A percentile compares a stretch with the other conserved stretches of the same genome.
These are phyloP conservation scores for Rhinocladiella mackenziei DNA, from an alignment of 2,329 filamentous ascomycete genomes.

Conservation along the genomic window DNA sequence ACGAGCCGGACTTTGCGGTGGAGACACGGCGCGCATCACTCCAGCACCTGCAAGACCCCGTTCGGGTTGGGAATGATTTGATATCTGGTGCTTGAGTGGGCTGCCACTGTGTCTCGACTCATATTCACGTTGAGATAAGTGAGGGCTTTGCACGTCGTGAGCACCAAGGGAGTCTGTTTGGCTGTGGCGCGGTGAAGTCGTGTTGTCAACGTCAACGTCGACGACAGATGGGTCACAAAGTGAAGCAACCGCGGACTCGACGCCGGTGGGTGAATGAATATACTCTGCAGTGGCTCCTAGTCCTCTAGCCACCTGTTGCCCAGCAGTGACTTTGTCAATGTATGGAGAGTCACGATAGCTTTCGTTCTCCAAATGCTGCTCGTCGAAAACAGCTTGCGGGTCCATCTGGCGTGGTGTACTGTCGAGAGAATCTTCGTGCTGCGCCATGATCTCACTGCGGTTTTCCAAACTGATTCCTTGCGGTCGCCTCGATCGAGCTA, in stretches of 20 bases:
- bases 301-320: slow-evolving; percentile 66
- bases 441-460: slow-evolving; percentile 47
- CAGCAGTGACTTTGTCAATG: slow-evolving; percentile 57
- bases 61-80: slow-evolving; percentile 35
- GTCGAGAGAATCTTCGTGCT: slow-evolving; percentile 31
- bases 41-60: slow-evolving; percentile 40
- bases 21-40: slow-evolving; percentile 46
- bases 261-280: slow-evolving; percentile 65
- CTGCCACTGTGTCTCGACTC: slow-evolving; percentile 38
- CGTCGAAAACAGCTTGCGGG: slow-evolving; percentile 46
- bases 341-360: slow-evolving; percentile 50
- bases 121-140: slow-evolving; percentile 25
- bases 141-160: slow-evolving; percentile 32
- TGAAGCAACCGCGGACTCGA: slow-evolving; percentile 89
- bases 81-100: slow-evolving; percentile 44
- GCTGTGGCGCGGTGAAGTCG: slow-evolving; percentile 17
- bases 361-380: slow-evolving; percentile 58
- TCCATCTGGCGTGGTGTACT: slow-evolving; percentile 23
- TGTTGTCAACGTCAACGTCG: slow-evolving; percentile 44
- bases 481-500: slow-evolving; percentile 49
- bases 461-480: slow-evolving; percentile 52
- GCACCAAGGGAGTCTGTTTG: slow-evolving; percentile 24
- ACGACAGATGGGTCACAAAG: slow-evolving; percentile 79
- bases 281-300: slow-evolving; percentile 71
- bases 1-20: slow-evolving; percentile 49